These are phyloP conservation scores for Trichoderma asperelloides DNA, from an alignment of 495 filamentous ascomycete genomes.

Conservation along the genomic window DNA sequence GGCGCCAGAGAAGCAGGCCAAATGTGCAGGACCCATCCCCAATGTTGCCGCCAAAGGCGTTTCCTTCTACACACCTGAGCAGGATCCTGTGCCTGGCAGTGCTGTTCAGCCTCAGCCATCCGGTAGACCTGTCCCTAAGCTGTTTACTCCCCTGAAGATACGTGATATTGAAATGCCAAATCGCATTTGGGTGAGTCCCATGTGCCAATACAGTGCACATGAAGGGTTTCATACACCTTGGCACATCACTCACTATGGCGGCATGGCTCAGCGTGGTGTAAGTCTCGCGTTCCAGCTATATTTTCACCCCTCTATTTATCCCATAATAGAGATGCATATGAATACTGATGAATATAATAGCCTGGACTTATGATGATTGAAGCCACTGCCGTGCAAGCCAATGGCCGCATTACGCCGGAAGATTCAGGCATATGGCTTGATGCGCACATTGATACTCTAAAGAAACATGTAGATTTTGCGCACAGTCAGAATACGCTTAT, in stretches of 20 bases:
- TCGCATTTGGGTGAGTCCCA: constrained; percentile 50
- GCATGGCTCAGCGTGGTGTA: constrained; percentile 53
- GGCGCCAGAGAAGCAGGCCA: not conserved
- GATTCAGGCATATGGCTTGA: constrained; percentile 69
- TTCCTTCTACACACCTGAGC: constrained; percentile 59
- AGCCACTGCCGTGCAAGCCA: constrained; percentile 56
- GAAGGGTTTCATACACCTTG: constrained; percentile 54
- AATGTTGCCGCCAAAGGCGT: constrained; percentile 28
- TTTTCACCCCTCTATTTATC: not conserved
- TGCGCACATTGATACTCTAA: constrained; percentile 54
- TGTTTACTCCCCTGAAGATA: constrained; percentile 56
- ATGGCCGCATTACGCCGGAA: constrained; percentile 67
- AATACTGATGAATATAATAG: constrained; percentile 3
- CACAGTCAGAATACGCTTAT: constrained; percentile 61
- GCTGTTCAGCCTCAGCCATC: constrained; percentile 50
- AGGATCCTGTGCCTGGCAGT: constrained; percentile 53
- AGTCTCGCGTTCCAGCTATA: not conserved
- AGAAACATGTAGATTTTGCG: constrained; percentile 54
- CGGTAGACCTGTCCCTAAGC: constrained; percentile 49
- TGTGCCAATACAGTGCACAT: constrained; percentile 62
- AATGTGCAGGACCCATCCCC: not conserved
- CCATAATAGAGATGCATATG: not conserved
- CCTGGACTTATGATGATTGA: constrained; percentile 62
- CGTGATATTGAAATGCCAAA: constrained; percentile 54
- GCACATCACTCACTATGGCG: constrained; percentile 48